Evolutionary conservation across 192 early-diverging fungal genomes (phyloP).

Genomic region (Linnemannia zychae): DNA sequence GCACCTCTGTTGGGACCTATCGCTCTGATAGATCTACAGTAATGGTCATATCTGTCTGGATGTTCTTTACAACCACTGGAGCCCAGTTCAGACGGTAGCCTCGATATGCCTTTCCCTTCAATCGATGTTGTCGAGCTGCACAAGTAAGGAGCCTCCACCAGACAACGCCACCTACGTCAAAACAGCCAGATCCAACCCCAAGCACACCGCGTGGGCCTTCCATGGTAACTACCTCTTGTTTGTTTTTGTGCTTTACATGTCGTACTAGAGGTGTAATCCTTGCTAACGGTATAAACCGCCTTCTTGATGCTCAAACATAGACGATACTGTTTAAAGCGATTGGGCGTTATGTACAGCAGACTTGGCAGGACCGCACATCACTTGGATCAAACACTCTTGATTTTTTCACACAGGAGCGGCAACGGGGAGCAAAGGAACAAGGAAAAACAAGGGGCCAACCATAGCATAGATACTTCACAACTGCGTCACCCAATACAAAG

Average conservation of each 20-base stretch:
- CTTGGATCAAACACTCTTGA: not conserved
- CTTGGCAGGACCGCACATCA: not conserved
- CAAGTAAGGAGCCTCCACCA: conserved; percentile 66
- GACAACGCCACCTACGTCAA: conserved; percentile 69
- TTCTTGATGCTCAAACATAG: conserved; percentile 8
- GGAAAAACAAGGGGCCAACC: not conserved
- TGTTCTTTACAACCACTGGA: conserved; percentile 95
- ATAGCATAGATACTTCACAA: not conserved
- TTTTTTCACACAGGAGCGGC: not conserved
- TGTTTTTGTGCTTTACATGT: not conserved
- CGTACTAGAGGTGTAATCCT: no score
- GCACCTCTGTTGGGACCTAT: not conserved
- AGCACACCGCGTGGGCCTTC: conserved; percentile 73
- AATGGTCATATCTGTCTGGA: conserved; percentile 99
- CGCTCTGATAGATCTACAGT: conserved; percentile 71
- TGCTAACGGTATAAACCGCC: no score
- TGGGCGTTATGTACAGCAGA: not conserved
- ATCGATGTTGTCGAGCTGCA: conserved; percentile 93
- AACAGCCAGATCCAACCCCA: conserved; percentile 66
- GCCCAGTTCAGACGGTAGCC: conserved; percentile 90
- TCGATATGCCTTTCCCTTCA: conserved; percentile 91
- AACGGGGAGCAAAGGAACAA: not conserved
- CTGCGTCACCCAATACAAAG: not conserved
- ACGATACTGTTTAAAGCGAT: conserved; percentile 39
- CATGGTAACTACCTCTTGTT: conserved; percentile 46